Evolutionary conservation across 2,329 filamentous ascomycete species (phyloP), one percentile per base, ranked within the genome.

Genomic region (Penicillium oxalicum): DNA sequence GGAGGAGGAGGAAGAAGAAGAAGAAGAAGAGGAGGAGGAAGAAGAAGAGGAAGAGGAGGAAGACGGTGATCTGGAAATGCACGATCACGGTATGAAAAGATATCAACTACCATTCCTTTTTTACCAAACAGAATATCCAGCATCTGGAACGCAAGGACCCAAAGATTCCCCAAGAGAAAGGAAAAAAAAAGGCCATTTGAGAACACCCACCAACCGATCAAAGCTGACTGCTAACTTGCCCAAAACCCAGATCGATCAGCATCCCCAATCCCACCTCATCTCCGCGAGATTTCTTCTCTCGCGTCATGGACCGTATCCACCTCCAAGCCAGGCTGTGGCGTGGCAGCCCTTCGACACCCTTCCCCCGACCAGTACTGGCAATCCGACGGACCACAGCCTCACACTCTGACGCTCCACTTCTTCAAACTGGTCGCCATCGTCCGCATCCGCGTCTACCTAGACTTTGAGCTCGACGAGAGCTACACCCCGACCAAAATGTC

Each of bases 401-500:
- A 84, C 59, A 77, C 77, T 7, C 70, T 84, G 9, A 83, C 78
- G 48, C 74, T 84, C 2, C 81, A 84, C 74, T 74, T 87, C 78
- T 62, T 80, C 63, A 71, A 81, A 70, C 57, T 78, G 53, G 62
- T 78, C 57, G 58, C 75, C 48, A 55, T 82, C 65, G 56, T 79
- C 56, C 63, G 76, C 57, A 61, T 80, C 67, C 51, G 76, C 59
- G 55, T 78, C 43, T 70, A 86, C 58, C 83, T 98, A 39, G 91
- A 98, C 71, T 95, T 95, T 68, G 84, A 86, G 53, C 82, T 88
- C 46, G 93, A 98, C 69, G 93, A 98, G 71, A 93, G 87, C 38
- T 98, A 98, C 68, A 98, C 93, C 3, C 93, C 93, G 0, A 97
- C 91, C 1, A 88, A 90, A 61, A 94, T 98, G 61, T 76, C 87